Base-by-base conservation (phyloP, 805 yeast species). In the Komagataella pseudopastoris region DNA sequence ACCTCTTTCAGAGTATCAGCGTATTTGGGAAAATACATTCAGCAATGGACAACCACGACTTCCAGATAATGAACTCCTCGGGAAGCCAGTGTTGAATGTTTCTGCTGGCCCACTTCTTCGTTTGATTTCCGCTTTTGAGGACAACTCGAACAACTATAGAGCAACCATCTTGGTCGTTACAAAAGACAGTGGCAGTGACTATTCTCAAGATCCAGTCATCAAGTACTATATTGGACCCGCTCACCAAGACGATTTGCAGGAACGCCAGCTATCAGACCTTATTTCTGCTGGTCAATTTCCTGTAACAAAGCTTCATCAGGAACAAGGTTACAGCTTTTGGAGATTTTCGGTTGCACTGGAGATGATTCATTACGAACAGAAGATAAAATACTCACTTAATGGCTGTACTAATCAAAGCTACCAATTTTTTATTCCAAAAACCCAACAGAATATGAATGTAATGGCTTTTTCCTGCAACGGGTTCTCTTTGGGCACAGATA, bases 401-500 rank as follows among this genome's bases (percentile, higher is more conserved):
- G 72, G 63, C 10, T 63, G 65, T n/a, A 51, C 54, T 49, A 53
- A 55, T 47, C 48, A 56, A 4, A 68, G 73, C 45, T 85, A 73
- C 62, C 76, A 80, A 55, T 89, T 90, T 60, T 86, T 66, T 62
- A 59, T 90, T 2, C 96, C 97, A 0, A 69, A 84, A 0, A 55
- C 59, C 1, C 59, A 67, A 2, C 81, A 81, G 61, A 75, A 89
- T 23, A 88, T 88, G 88, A 90, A 89, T 63, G 75, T 83, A 5
- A 75, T 89, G 66, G 83, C 91, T 18, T 84, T 77, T 64, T 87
- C 96, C 1, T 90, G 97, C 68, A 90, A 90, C 62, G 97, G 97
- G 8, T 91, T 89, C 63, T 85, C 96, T 1, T 63, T 86, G 49
- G 76, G 75, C 3, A 83, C 87, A 0, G 85, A 83, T 51, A 81